A percentile compares a stretch with the other conserved stretches of the same genome.
These are phyloP conservation scores for Colletotrichum camelliae DNA, from an alignment of 2,329 filamentous ascomycete species.

Conservation along the genomic window DNA sequence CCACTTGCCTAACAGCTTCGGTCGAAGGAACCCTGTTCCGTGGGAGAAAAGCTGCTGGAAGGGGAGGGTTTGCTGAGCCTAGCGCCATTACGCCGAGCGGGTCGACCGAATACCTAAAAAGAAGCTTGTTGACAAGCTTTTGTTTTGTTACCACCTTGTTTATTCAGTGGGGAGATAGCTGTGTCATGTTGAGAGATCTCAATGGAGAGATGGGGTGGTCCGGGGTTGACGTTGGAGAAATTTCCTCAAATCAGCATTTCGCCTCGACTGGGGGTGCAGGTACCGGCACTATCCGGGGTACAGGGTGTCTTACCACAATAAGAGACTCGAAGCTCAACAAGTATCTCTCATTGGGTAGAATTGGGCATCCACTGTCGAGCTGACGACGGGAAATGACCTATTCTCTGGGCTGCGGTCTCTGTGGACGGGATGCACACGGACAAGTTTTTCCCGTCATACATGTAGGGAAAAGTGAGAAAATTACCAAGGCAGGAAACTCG, in stretches of 20 bases:
- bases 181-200: slow-evolving; percentile 2
- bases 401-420: neutral
- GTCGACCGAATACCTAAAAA: neutral
- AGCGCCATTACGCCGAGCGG: neutral
- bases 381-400: neutral
- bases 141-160: neutral
- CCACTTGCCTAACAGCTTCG: neutral
- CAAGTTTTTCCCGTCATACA: neutral
- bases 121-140: slow-evolving; percentile 8
- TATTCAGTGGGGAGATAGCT: neutral
- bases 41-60: neutral
- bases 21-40: neutral
- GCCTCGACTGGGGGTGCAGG: neutral
- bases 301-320: neutral
- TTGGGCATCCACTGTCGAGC: neutral
- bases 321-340: neutral
- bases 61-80: neutral
- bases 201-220: neutral
- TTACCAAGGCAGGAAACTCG: neutral
- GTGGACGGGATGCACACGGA: neutral
- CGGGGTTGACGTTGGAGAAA: slow-evolving; percentile 1
- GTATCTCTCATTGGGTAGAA: neutral
- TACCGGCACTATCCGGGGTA: neutral
- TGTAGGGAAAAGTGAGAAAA: neutral
- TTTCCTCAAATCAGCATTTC: slow-evolving; percentile 19